Evolutionary conservation across 306 rosid genomes (phyloP).

Genomic region (Vigna radiata): DNA sequence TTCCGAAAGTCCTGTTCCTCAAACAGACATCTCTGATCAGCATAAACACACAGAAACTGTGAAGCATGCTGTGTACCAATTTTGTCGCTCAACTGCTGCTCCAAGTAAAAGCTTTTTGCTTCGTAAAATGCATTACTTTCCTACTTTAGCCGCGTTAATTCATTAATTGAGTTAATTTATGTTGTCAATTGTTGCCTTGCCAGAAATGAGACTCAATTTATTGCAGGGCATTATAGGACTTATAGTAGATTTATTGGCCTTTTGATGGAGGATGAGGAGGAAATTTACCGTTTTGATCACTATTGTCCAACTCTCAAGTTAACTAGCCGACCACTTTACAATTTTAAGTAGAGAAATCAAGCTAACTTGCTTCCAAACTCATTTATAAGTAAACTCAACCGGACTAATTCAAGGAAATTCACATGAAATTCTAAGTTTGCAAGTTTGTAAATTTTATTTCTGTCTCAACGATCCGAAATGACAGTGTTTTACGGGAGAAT

Average conservation of each 20-base stretch:
- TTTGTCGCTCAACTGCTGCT: slow-evolving; percentile 48
- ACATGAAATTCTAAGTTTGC: background rate
- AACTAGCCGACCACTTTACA: background rate
- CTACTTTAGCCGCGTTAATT: slow-evolving; percentile 7
- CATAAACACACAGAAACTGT: slow-evolving; percentile 48
- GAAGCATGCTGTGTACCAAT: slow-evolving; percentile 55
- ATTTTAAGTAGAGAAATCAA: background rate
- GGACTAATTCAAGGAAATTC: background rate
- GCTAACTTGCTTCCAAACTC: background rate
- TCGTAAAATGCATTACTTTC: slow-evolving; percentile 27
- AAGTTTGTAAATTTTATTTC: background rate
- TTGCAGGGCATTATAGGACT: background rate
- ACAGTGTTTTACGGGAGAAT: background rate
- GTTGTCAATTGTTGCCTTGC: slow-evolving; percentile 8
- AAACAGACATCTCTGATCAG: slow-evolving; percentile 36
- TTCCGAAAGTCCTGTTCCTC: slow-evolving; percentile 45
- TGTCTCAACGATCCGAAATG: background rate
- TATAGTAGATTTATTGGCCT: slow-evolving; percentile 18
- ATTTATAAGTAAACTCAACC: background rate
- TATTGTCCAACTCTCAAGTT: background rate
- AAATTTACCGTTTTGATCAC: background rate
- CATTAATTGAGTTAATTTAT: slow-evolving; percentile 8
- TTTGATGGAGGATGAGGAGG: slow-evolving; percentile 7
- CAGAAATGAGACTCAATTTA: slow-evolving; percentile 4
- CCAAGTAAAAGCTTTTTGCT: slow-evolving; percentile 48